A percentile compares a stretch with the other conserved stretches of the same genome.
Evolutionary conservation across 306 rosid genomes (phyloP).

Genomic region (Citrullus amarus): DNA sequence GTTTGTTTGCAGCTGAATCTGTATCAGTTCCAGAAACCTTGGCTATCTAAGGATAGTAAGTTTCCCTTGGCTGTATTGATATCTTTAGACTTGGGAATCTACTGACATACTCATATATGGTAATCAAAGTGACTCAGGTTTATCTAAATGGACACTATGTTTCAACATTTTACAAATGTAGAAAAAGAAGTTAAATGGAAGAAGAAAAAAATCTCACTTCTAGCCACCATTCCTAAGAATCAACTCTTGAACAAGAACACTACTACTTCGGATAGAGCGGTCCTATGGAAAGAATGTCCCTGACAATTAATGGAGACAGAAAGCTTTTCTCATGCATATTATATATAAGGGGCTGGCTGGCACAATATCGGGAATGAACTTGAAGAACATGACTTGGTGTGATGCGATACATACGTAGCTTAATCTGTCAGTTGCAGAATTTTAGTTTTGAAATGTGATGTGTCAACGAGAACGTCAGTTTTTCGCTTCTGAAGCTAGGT

Average conservation of each 20-base stretch:
- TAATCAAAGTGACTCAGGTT: not conserved
- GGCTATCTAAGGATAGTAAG: not conserved
- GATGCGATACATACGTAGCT: not conserved
- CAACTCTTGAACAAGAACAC: slow-evolving; percentile 3
- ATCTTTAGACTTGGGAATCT: not conserved
- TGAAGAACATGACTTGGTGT: not conserved
- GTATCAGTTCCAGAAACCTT: not conserved
- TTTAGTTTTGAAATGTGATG: not conserved
- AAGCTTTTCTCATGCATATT: not conserved
- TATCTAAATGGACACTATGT: not conserved
- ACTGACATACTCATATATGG: not conserved
- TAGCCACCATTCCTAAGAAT: slow-evolving; percentile 4
- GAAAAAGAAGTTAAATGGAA: not conserved
- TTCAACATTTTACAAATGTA: slow-evolving; percentile 6
- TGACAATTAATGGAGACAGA: not conserved
- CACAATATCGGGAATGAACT: not conserved
- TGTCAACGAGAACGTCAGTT: slow-evolving; percentile 28
- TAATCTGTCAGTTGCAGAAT: not conserved
- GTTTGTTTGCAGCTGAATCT: not conserved
- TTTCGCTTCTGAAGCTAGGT: slow-evolving; percentile 24
- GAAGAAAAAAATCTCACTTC: not conserved
- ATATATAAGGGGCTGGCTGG: not conserved
- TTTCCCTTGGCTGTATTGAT: not conserved
- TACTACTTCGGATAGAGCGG: not conserved
- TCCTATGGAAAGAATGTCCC: not conserved